A percentile compares a stretch with the other conserved stretches of the same genome.
Evolutionary conservation across 1,284 basidiomycete genomes (phyloP).

Genomic region (Pseudozyma thailandica): DNA sequence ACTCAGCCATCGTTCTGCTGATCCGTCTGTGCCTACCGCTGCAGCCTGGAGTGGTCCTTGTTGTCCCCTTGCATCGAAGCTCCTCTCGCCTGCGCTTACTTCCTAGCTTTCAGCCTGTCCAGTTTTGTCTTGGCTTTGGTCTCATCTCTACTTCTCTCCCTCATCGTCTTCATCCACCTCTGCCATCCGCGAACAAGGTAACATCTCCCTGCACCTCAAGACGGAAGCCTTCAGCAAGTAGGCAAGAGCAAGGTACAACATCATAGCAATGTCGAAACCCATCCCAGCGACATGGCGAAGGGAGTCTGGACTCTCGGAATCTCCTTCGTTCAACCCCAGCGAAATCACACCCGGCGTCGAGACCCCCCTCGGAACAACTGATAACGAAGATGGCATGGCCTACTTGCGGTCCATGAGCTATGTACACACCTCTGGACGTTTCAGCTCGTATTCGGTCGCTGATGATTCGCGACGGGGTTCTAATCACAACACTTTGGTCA

Average conservation of each 20-base stretch:
- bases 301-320: constrained; percentile 13
- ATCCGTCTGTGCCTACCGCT: too few relatives aligned
- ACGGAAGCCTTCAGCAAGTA: constrained; percentile 1
- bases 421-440: constrained; percentile 37
- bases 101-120: too few relatives aligned
- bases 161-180: too few relatives aligned
- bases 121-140: too few relatives aligned
- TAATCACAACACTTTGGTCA: constrained; percentile 32
- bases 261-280: constrained; percentile 28
- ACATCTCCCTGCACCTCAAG: too few relatives aligned
- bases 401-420: constrained; percentile 48
- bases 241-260: not conserved
- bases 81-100: too few relatives aligned
- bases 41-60: too few relatives aligned
- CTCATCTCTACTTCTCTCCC: too few relatives aligned
- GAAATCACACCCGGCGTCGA: constrained; percentile 27
- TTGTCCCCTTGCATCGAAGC: too few relatives aligned
- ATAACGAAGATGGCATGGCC: constrained; percentile 44
- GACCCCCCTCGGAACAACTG: constrained; percentile 18
- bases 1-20: too few relatives aligned
- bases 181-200: too few relatives aligned
- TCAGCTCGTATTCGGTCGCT: constrained; percentile 19
- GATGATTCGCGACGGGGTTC: constrained; percentile 29
- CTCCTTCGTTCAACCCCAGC: constrained; percentile 17
- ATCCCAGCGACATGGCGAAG: constrained; percentile 30